Percentiles rank a stretch among this genome's conserved stretches.
Conservation (phyloP, 768 basidiomycete species). For the Dacryopinax spathularia region DNA sequence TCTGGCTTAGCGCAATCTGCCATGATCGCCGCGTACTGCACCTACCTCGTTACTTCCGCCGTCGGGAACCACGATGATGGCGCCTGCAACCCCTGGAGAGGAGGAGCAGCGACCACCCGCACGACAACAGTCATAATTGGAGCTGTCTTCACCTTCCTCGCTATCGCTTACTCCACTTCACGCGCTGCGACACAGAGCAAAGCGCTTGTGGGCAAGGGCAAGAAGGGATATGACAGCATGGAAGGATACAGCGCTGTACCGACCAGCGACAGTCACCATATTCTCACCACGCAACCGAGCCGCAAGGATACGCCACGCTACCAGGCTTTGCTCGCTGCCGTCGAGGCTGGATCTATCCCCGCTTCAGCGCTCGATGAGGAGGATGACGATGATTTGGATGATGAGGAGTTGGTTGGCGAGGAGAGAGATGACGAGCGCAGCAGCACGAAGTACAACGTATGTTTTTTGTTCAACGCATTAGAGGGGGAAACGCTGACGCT, state of each 20-base stretch:
- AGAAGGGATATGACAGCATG: conserved; percentile 29
- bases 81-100: conserved; percentile 65
- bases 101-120: conserved; percentile 46
- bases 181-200: conserved; percentile 91
- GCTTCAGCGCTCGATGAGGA: conserved; percentile 76
- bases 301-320: conserved; percentile 78
- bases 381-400: conserved; percentile 44
- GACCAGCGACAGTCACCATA: conserved; percentile 40
- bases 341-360: conserved; percentile 94
- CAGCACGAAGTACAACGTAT: conserved; percentile 87
- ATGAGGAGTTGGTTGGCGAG: conserved; percentile 47
- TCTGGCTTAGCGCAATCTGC: conserved; percentile 89
- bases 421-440: conserved; percentile 81
- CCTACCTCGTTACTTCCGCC: conserved; percentile 87
- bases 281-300: conserved; percentile 72
- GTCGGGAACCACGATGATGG: conserved; percentile 70
- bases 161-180: conserved; percentile 93
- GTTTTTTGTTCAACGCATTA: conserved; percentile 16
- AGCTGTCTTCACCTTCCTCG: conserved; percentile 90
- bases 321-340: conserved; percentile 86
- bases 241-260: conserved; percentile 47
- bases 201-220: conserved; percentile 61
- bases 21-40: conserved; percentile 96
- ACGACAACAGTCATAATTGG: conserved; percentile 82
- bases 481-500: conserved; percentile 10